Evolutionary conservation across 2,329 filamentous ascomycete genomes (phyloP), one percentile per base, ranked within the genome.

Genomic region (Fusarium secorum): DNA sequence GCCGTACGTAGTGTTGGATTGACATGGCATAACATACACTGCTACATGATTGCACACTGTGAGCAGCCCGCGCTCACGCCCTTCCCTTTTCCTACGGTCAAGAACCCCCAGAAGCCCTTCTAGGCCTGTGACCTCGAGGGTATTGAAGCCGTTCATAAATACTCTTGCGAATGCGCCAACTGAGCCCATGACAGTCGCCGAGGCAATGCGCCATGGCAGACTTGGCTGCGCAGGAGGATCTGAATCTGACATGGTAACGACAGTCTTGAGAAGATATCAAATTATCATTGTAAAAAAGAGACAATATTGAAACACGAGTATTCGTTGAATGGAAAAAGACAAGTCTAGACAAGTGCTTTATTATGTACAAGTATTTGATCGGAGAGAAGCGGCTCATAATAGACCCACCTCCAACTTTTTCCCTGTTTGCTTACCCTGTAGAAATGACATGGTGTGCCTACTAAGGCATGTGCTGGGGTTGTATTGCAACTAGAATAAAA

Each of bases 131-230:
- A 93, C 89, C 79, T 98, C 90, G 49, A 94, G 90, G 30, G 85
- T 87, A 79, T 92, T 97, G 68, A 95, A 80, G 1, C 88, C 89
- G 72, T 90, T 91, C 45, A 98, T 82, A 78, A 98, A 98, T 4
- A 84, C 85, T 66, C 93, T 89, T 61, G 89, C 93, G 11, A 97
- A 72, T 32, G 90, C 81, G 51, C 90, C 92, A 0, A 93, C 91
- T 15, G 90, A 80, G 74, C 92, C 91, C 87, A 97, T 93, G 39
- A 92, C 87, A 68, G 90, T 83, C 55, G 90, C 85, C n/a, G 94
- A 97, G 38, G 87, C 87, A 60, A 90, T 82, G 69, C 93, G 91
- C 91, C 92, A 94, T 81, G 89, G 83, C 63, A 90, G 81, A 76
- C 88, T 87, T 33, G 90, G 90, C 79, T 86, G 82, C 62, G 70